Percentiles rank a stretch among this genome's conserved stretches.
phyloP scores from a whole-genome alignment of 2,329 filamentous ascomycete genomes.

The Ceratocystis variospora region DNA sequence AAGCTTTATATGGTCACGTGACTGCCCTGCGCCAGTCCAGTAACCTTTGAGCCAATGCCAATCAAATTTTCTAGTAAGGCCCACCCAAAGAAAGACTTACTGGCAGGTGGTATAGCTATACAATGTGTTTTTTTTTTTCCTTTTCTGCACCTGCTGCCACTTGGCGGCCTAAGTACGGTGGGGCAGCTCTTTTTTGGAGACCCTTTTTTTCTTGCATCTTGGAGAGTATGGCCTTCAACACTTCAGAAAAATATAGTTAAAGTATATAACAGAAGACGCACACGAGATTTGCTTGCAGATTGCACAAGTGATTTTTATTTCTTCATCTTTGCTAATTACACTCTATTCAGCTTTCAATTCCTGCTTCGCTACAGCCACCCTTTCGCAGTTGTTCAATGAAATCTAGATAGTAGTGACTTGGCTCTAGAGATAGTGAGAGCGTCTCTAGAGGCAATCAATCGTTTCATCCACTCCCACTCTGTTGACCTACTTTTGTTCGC shows the following conservation, averaged over 20 bases:
- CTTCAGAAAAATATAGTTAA: too few relatives aligned
- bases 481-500: neutral
- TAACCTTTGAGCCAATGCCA: constrained; percentile 19
- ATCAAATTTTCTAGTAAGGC: constrained; percentile 15
- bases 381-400: constrained; percentile 36
- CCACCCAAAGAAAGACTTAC: neutral
- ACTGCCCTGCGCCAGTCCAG: constrained; percentile 14
- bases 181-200: constrained; percentile 3
- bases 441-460: constrained; percentile 56
- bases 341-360: neutral
- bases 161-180: neutral
- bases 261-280: too few relatives aligned
- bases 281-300: too few relatives aligned
- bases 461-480: neutral
- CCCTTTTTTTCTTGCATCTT: constrained; percentile 5
- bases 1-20: constrained; percentile 14
- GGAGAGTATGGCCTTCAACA: neutral
- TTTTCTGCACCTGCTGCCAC: neutral
- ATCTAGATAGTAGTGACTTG: constrained; percentile 51
- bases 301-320: neutral
- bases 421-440: constrained; percentile 68
- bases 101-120: neutral
- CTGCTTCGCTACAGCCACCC: neutral
- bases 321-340: neutral
- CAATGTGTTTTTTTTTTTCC: too few relatives aligned